Percentiles rank a stretch among this genome's conserved stretches.
Evolutionary conservation across 441 rosid species (phyloP).

Genomic region (Biscutella laevigata): DNA sequence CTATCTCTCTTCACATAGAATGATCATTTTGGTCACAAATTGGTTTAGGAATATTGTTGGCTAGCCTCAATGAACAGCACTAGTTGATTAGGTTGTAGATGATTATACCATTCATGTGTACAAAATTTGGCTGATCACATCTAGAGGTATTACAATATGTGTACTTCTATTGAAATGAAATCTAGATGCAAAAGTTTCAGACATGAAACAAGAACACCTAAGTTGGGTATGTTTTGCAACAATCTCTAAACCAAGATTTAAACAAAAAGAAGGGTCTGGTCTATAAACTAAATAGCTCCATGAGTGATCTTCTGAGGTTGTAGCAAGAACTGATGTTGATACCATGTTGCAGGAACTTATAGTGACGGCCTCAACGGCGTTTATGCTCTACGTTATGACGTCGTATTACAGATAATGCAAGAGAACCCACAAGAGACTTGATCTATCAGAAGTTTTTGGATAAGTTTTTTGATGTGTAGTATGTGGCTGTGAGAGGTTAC

Average conservation of each 20-base stretch:
- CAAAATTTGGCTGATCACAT: background rate
- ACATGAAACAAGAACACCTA: background rate
- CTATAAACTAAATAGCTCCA: background rate
- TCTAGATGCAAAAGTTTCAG: background rate
- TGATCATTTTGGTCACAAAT: background rate
- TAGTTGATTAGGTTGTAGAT: slow-evolving; percentile 15
- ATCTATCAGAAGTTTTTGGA: background rate
- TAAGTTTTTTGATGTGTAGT: slow-evolving; percentile 12
- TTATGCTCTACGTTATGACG: slow-evolving; percentile 55
- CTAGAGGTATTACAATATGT: background rate
- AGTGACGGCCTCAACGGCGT: slow-evolving; percentile 55
- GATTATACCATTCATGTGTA: background rate
- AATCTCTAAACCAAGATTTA: background rate
- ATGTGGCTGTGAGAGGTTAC: slow-evolving; percentile 9
- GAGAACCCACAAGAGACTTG: background rate
- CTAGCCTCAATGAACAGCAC: background rate
- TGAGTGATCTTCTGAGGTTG: background rate
- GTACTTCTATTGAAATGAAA: background rate
- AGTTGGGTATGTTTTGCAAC: background rate
- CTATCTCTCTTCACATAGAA: background rate
- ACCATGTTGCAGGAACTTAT: slow-evolving; percentile 52
- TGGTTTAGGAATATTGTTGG: background rate
- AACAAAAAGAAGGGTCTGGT: background rate
- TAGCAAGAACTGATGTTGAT: background rate
- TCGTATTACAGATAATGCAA: slow-evolving; percentile 54